Base-by-base conservation (phyloP, 2,329 filamentous ascomycete genomes). In the Hypoxylon sp. region DNA sequence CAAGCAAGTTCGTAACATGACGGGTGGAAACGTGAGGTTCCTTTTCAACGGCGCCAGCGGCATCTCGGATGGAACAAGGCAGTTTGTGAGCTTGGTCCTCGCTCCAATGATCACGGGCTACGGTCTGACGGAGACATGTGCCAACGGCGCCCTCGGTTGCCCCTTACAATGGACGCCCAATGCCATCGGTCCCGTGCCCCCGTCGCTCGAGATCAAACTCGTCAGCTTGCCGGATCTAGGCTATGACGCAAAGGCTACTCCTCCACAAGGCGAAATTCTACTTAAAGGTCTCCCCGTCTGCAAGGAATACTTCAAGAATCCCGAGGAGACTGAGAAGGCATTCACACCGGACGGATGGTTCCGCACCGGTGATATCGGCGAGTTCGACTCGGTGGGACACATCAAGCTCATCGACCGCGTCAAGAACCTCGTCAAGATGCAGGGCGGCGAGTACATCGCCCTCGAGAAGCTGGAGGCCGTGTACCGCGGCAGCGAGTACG, bases 391-490 rank as follows among this genome's bases (percentile, higher is more conserved):
- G 48, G 86, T 91, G 68, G 95, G 95, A 46, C 92, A 97, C 79
- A 82, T 98, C 72, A 88, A 86, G 74, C 91, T 98, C 78, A 94
- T 98, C 77, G 95, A 98, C 80, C 93, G 95, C 74, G 94, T 97
- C 89, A 98, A 98, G 90, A 98, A 98, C 82, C 85, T 98, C 61
- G 93, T 98, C 80, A 98, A 98, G 89, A 94, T 96, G 70, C 88
- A 93, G 71, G 94, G 94, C 67, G 95, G 95, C 73, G 95, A 98
- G 85, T 98, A 98, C 81, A 97, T 98, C 79, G 96, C 95, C 21
- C 87, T 99, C 3, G 95, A 98, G 84, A 98, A 94, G 84, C 89
- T 98, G 65, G 95, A 98, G 82, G 92, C 94, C 2, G 86, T 97
- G 60, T 98, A 98, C 83, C 91, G 94, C 68, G 90, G 93, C 49